Evolutionary conservation across 2,329 filamentous ascomycete genomes (phyloP).

Genomic region (Xylariaceae sp.): DNA sequence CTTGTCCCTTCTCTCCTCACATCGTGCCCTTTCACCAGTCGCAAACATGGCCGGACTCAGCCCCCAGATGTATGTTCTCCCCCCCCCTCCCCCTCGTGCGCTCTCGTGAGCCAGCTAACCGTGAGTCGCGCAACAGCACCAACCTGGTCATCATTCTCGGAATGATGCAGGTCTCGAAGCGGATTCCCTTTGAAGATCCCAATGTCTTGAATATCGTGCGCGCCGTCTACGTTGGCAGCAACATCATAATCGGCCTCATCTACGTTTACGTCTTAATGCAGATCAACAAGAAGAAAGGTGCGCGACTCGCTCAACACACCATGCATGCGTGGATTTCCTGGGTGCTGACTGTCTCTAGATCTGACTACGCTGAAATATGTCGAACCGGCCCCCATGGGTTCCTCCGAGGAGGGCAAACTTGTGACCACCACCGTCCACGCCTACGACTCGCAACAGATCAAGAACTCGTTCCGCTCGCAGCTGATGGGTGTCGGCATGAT

Average conservation of each 20-base stretch:
- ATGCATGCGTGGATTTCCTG: conserved; percentile 1
- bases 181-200: conserved; percentile 87
- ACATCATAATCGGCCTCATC: conserved; percentile 77
- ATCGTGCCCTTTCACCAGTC: conserved; percentile 1
- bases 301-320: conserved; percentile 24
- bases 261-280: conserved; percentile 80
- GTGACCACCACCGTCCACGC: conserved; percentile 95
- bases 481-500: conserved; percentile 98
- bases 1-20: too few species aligned
- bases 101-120: conserved; percentile 18
- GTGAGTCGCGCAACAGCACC: conserved; percentile 51
- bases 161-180: conserved; percentile 98
- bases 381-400: conserved; percentile 90
- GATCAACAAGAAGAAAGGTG: conserved; percentile 98
- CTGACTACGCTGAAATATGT: conserved; percentile 98
- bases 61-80: conserved; percentile 56
- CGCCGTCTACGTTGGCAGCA: conserved; percentile 52
- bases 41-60: conserved; percentile 57
- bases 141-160: conserved; percentile 93
- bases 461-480: conserved; percentile 80
- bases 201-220: conserved; percentile 53
- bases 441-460: conserved; percentile 86
- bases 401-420: conserved; percentile 89
- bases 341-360: conserved; percentile 49
- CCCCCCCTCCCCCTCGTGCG: conserved; percentile 1